phyloP scores from a whole-genome alignment of 192 early-diverging fungal genomes.

The Dimargaris xerosporica region DNA sequence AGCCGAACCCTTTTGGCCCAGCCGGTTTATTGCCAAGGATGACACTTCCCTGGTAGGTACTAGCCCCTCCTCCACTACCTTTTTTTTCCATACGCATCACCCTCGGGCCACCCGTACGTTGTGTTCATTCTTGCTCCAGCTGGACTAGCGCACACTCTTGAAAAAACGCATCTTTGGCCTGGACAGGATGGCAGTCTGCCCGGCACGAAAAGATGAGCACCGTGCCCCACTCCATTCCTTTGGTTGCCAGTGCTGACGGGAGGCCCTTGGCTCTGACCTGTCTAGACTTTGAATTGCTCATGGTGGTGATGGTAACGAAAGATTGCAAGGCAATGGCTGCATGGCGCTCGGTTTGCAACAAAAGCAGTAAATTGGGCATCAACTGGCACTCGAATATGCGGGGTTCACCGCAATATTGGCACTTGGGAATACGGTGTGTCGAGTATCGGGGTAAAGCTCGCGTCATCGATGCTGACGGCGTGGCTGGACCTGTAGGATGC shows the following conservation, averaged over 20 bases:
- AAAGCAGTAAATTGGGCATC: constrained; percentile 70
- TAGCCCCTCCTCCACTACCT: too few relatives aligned
- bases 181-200: constrained; percentile 49
- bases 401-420: constrained; percentile 43
- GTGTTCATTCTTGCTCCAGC: constrained; percentile 24
- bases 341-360: constrained; percentile 45
- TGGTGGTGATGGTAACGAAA: neutral
- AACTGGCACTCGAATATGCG: constrained; percentile 83
- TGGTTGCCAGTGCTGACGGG: constrained; percentile 20
- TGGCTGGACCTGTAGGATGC: constrained; percentile 49
- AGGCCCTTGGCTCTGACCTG: neutral
- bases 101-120: constrained; percentile 13
- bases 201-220: constrained; percentile 64
- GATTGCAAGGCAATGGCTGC: constrained; percentile 2
- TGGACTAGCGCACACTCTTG: constrained; percentile 46
- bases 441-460: constrained; percentile 56
- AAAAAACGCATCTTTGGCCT: constrained; percentile 30
- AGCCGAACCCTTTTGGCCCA: too few relatives aligned
- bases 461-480: constrained; percentile 60
- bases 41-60: too few relatives aligned
- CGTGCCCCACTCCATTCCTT: constrained; percentile 85
- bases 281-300: neutral
- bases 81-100: too few relatives aligned
- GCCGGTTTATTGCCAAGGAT: too few relatives aligned
- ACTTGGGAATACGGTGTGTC: constrained; percentile 34